phyloP scores from a whole-genome alignment of 768 basidiomycete species.

The Cubamyces sp. region DNA sequence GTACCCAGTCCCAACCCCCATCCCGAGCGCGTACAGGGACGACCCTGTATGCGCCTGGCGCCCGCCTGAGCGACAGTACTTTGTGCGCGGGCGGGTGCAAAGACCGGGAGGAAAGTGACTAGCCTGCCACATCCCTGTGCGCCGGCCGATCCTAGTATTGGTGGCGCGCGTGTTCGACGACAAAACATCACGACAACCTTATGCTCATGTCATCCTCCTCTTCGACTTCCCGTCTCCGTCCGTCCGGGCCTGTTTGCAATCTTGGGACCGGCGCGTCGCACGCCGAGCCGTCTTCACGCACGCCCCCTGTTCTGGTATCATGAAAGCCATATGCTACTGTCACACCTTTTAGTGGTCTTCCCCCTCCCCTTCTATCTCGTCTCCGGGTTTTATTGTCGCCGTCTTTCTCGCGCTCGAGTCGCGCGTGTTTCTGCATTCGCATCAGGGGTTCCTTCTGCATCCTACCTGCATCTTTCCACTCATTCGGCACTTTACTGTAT shows the following conservation, averaged over 20 bases:
- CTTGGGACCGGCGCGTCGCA: neutral
- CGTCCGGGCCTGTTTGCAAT: neutral
- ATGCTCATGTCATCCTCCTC: slow-evolving; percentile 1
- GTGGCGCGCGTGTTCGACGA: neutral
- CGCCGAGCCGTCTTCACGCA: slow-evolving; percentile 1
- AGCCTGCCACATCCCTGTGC: neutral
- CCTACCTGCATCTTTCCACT: neutral
- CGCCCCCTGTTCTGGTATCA: slow-evolving; percentile 3
- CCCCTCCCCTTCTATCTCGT: neutral
- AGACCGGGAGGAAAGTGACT: slow-evolving; percentile 7
- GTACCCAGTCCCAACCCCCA: neutral
- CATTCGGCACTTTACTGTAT: slow-evolving; percentile 1
- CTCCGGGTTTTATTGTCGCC: slow-evolving; percentile 1
- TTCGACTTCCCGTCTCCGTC: neutral
- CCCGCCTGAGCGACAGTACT: neutral
- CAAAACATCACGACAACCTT: slow-evolving; percentile 1
- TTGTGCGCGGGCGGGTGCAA: slow-evolving; percentile 6
- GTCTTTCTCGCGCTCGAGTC: neutral
- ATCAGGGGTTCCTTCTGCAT: neutral
- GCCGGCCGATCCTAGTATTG: neutral
- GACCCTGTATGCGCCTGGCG: slow-evolving; percentile 9
- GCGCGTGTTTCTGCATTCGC: neutral
- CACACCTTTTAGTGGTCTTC: slow-evolving; percentile 8
- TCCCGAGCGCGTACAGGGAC: slow-evolving; percentile 1
- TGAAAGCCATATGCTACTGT: slow-evolving; percentile 13